A percentile compares a stretch with the other conserved stretches of the same genome.
phyloP scores from a whole-genome alignment of 768 basidiomycete genomes.

The Sporobolomyces phaffii region DNA sequence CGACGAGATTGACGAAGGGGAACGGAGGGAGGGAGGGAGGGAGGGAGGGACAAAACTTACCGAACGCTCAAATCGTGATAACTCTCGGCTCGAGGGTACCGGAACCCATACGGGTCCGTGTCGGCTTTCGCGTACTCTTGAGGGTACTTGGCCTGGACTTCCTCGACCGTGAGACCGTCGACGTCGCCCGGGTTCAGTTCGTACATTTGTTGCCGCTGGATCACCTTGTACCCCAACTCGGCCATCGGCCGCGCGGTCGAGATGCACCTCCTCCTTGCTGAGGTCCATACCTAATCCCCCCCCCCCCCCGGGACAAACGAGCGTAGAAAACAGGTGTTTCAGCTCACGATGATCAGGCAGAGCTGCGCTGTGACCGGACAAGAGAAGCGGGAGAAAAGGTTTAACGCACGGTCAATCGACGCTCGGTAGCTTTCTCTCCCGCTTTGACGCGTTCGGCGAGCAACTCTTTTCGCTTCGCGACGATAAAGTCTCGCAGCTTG shows the following conservation, averaged over 20 bases:
- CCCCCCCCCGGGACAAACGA: background rate
- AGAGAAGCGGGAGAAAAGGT: background rate
- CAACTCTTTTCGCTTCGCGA: conserved; percentile 70
- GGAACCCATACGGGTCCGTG: conserved; percentile 69
- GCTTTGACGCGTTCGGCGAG: conserved; percentile 56
- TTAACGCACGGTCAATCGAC: conserved; percentile 46
- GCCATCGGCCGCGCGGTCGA: conserved; percentile 89
- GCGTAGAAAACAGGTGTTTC: no score
- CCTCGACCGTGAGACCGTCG: conserved; percentile 83
- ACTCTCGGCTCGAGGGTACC: conserved; percentile 58
- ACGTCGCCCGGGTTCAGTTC: conserved; percentile 92
- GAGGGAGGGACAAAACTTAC: background rate
- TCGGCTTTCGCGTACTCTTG: conserved; percentile 90
- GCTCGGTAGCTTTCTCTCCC: conserved; percentile 52
- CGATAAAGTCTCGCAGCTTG: conserved; percentile 78
- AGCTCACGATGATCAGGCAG: no score
- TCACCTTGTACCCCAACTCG: conserved; percentile 54
- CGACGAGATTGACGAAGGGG: no score
- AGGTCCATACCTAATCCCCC: conserved; percentile 83
- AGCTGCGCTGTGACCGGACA: background rate
- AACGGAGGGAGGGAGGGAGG: background rate
- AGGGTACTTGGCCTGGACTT: conserved; percentile 82
- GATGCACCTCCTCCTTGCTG: conserved; percentile 81
- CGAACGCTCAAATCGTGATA: conserved; percentile 75
- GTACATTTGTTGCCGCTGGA: conserved; percentile 92